A percentile compares a stretch with the other conserved stretches of the same genome.
phyloP scores from a whole-genome alignment of 768 basidiomycete genomes.

The Epithele typhae region DNA sequence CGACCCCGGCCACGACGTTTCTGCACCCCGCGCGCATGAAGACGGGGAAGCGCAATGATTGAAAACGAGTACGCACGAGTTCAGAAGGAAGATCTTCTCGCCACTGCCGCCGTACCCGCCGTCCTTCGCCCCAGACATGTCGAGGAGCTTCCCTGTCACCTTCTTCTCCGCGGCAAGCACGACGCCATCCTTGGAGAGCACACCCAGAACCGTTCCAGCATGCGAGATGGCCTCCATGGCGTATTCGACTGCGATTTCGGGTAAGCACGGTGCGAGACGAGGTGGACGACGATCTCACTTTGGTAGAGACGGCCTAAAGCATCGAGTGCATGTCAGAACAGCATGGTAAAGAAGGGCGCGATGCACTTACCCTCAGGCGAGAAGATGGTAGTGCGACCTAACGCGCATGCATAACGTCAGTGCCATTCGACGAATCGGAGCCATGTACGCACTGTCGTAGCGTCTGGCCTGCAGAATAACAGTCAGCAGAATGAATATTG shows the following conservation, averaged over 20 bases:
- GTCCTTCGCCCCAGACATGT: constrained; percentile 80
- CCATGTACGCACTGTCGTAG: constrained; percentile 80
- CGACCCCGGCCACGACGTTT: constrained; percentile 93
- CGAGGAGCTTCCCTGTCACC: constrained; percentile 95
- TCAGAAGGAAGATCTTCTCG: constrained; percentile 96
- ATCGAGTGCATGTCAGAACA: constrained; percentile 9
- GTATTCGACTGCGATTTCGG: constrained; percentile 79
- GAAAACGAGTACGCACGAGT: constrained; percentile 54
- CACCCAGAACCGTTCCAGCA: constrained; percentile 90
- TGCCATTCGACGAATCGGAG: background rate
- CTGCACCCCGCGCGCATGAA: constrained; percentile 37
- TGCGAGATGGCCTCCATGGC: constrained; percentile 99
- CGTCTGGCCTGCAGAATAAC: constrained; percentile 67
- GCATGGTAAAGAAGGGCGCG: background rate
- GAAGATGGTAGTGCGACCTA: constrained; percentile 97
- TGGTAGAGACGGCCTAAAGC: constrained; percentile 90
- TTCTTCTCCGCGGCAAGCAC: constrained; percentile 96
- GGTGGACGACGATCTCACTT: constrained; percentile 49
- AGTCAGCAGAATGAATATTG: background rate
- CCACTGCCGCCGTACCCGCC: constrained; percentile 93
- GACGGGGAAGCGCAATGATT: background rate
- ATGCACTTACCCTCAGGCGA: constrained; percentile 80
- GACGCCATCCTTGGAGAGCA: constrained; percentile 86
- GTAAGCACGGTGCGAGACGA: constrained; percentile 1
- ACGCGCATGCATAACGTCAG: constrained; percentile 21